Evolutionary conservation across 176 grass and related monocot species (phyloP).

Genomic region (Eleusine indica): DNA sequence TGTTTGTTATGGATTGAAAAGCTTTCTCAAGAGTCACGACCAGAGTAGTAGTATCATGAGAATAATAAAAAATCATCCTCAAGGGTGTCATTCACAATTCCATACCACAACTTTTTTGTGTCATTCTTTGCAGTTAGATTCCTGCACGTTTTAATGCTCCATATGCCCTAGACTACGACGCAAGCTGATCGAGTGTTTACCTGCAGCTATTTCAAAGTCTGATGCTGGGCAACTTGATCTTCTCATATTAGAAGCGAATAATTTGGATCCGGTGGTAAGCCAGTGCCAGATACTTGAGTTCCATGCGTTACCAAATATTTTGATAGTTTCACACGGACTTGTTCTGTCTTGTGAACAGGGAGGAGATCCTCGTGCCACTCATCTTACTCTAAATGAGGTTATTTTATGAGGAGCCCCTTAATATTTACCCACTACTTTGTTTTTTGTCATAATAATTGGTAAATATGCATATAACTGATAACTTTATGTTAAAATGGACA

Average conservation of each 20-base stretch:
- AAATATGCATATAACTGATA: not conserved
- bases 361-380: slow-evolving; percentile 27
- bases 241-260: slow-evolving; percentile 44
- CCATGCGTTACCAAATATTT: not conserved
- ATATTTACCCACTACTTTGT: not conserved
- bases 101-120: not conserved
- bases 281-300: not conserved
- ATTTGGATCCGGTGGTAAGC: slow-evolving; percentile 29
- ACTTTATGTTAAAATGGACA: not conserved
- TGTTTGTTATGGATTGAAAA: not conserved
- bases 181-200: slow-evolving; percentile 4
- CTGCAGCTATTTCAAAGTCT: slow-evolving; percentile 47
- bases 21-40: not conserved
- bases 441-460: no score
- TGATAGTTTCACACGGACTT: not conserved
- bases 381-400: slow-evolving; percentile 44
- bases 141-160: not conserved
- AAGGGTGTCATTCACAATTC: not conserved
- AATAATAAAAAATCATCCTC: not conserved
- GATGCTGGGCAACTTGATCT: slow-evolving; percentile 34
- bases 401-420: slow-evolving; percentile 4
- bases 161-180: not conserved
- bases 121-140: not conserved
- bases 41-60: not conserved
- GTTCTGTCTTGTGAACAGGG: slow-evolving; percentile 26